Base-by-base conservation (phyloP, 163 green algal species). In the Chlorella variabilis region DNA sequence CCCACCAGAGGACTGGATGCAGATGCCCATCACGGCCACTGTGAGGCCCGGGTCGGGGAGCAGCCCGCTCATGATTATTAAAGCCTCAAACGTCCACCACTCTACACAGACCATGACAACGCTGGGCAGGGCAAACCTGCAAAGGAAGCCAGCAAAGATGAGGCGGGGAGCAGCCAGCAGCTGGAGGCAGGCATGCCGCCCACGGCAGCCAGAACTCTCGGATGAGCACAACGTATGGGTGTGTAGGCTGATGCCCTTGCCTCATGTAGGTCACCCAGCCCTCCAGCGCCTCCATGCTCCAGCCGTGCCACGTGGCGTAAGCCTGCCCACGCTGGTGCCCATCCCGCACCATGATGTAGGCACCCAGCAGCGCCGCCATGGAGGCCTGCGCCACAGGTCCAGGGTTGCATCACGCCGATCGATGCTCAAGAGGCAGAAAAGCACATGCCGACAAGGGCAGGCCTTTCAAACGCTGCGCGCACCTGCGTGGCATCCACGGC, bases 31-130 rank as follows among this genome's bases (percentile, higher is more conserved):
- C 41, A 61, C 41, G 15, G 39, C 34, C 27, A 81, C 23, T 7
- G 39, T 27, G n/a, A 51, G 34, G 39, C 48, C 34, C 5, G 75
- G 59, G 38, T 74, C 13, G 59, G 58, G 39, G 1, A 81, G 59
- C 58, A 42, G 17, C 20, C 75, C 75, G 13, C 23, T 21, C 75
- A 81, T 65, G 21, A 81, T 45, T 23, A 81, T 74, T 6, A 81
- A 20, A 23, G 58, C 58, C 59, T 81, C 75, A 38, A 67, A 67
- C 5, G 59, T 39, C 59, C 59, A 81, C 75, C 75, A 81, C n/a
- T 67, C 59, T 18, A 63, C 54, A 63, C 81, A 91, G 2, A 92
- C 88, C 85, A 91, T 90, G 41, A 81, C 79, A 0, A 88, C 89
- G 15, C 85, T 81, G 2, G 87, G 87, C 27, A 84, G 45, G 18